These are phyloP conservation scores for Coemansia sp. DNA, from an alignment of 192 early-diverging fungal genomes.

Conservation along the genomic window DNA sequence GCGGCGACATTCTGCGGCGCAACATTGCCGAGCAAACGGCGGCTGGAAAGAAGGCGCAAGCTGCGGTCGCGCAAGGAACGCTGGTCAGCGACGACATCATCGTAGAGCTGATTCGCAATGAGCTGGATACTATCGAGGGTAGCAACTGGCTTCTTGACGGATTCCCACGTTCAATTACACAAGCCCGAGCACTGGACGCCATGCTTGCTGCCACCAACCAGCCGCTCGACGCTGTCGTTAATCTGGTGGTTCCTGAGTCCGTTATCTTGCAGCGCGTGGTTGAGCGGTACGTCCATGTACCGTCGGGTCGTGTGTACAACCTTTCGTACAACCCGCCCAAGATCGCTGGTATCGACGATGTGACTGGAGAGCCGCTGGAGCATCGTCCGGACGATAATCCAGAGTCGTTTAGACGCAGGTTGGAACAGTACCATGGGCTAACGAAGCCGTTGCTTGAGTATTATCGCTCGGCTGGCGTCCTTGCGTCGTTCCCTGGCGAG, in stretches of 20 bases:
- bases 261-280: constrained; percentile 89
- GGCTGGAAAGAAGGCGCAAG: constrained; percentile 59
- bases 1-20: constrained; percentile 82
- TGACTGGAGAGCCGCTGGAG: constrained; percentile 89
- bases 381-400: constrained; percentile 87
- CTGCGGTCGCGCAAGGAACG: constrained; percentile 41
- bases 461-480: constrained; percentile 64
- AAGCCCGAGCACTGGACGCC: constrained; percentile 70
- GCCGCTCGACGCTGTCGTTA: constrained; percentile 81
- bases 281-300: constrained; percentile 93
- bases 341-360: constrained; percentile 75
- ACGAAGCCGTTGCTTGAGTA: constrained; percentile 86
- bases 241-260: constrained; percentile 87
- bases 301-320: constrained; percentile 92
- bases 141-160: constrained; percentile 85
- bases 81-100: constrained; percentile 49
- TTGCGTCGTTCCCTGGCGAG: constrained; percentile 68
- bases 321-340: constrained; percentile 90
- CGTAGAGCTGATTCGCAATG: constrained; percentile 44
- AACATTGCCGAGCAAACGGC: constrained; percentile 72
- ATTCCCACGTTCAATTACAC: constrained; percentile 83
- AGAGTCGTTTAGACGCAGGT: constrained; percentile 76
- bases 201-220: constrained; percentile 56
- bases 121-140: constrained; percentile 27
- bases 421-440: constrained; percentile 73